A percentile compares a stretch with the other conserved stretches of the same genome.
Conservation (phyloP, 164 flowering plant genomes). For the Kalanchoe fedtschenkoi region DNA sequence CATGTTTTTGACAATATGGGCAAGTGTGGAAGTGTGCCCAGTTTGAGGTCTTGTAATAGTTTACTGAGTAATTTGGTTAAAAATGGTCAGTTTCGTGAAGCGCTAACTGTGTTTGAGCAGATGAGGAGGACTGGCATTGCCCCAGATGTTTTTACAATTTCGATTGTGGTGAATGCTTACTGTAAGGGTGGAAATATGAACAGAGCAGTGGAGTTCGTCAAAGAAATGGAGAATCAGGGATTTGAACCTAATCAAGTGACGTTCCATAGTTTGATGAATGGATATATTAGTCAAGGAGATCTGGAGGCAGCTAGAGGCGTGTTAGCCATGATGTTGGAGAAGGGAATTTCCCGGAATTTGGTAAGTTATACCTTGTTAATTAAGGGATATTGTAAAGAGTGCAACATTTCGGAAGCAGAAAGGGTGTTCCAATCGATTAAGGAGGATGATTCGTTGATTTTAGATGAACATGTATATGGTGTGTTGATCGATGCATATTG, state of each 20-base stretch:
- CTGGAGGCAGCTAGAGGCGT: constrained; percentile 43
- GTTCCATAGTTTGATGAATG: constrained; percentile 67
- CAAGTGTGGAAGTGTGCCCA: constrained; percentile 50
- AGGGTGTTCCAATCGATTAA: constrained; percentile 34
- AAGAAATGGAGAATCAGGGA: constrained; percentile 53
- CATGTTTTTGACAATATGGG: constrained; percentile 84
- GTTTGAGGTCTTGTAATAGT: constrained; percentile 72
- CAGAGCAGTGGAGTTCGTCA: constrained; percentile 38
- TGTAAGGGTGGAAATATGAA: constrained; percentile 53
- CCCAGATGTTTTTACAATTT: constrained; percentile 63
- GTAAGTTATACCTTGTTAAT: constrained; percentile 56
- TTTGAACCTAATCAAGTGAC: constrained; percentile 55
- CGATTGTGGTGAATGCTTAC: constrained; percentile 67
- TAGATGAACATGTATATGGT: constrained; percentile 63
- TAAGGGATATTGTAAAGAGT: constrained; percentile 60
- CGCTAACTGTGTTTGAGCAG: constrained; percentile 52
- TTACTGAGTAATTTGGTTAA: constrained; percentile 60
- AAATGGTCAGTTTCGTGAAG: constrained; percentile 23
- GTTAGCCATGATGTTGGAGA: constrained; percentile 41
- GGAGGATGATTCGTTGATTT: constrained; percentile 26
- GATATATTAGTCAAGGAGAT: constrained; percentile 49
- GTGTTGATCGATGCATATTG: constrained; percentile 65
- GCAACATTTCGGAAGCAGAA: constrained; percentile 62
- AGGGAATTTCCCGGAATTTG: constrained; percentile 34
- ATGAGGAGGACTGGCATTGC: constrained; percentile 43